These are phyloP conservation scores for Euphorbia lathyris DNA, from an alignment of 345 rosid species.

Conservation along the genomic window DNA sequence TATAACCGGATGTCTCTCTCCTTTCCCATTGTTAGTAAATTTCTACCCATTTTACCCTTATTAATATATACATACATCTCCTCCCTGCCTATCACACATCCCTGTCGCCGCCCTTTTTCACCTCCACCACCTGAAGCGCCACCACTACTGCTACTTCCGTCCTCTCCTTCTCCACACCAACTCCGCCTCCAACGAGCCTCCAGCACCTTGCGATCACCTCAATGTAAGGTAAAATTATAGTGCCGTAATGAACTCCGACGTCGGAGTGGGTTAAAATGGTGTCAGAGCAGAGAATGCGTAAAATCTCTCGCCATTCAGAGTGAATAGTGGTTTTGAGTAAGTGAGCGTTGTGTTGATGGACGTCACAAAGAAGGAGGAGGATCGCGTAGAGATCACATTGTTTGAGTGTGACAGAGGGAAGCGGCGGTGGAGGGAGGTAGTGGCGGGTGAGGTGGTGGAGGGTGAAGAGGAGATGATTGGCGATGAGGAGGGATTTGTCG, in stretches of 20 bases:
- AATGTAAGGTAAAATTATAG: slow-evolving; percentile 53
- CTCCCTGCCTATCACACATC: slow-evolving; percentile 86
- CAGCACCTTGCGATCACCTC: slow-evolving; percentile 62
- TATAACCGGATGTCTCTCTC: no score
- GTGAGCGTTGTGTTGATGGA: slow-evolving; percentile 57
- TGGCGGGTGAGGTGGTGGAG: slow-evolving; percentile 56
- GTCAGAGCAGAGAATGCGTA: slow-evolving; percentile 30
- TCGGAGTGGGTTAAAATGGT: slow-evolving; percentile 36
- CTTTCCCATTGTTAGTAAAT: no score
- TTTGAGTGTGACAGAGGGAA: slow-evolving; percentile 27
- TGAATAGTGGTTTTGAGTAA: slow-evolving; percentile 39
- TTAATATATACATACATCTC: no score
- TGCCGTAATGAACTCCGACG: slow-evolving; percentile 49
- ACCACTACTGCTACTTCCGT: slow-evolving; percentile 54
- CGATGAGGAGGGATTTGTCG: slow-evolving; percentile 65
- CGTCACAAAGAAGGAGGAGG: slow-evolving; percentile 74
- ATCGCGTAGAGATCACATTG: slow-evolving; percentile 74
- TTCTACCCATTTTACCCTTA: no score
- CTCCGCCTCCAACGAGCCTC: slow-evolving; percentile 47
- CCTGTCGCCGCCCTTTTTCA: slow-evolving; percentile 27
- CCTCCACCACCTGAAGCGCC: slow-evolving; percentile 59
- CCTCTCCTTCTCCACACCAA: slow-evolving; percentile 33
- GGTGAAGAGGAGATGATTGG: slow-evolving; percentile 75
- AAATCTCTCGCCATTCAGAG: slow-evolving; percentile 50
- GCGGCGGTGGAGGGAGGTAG: slow-evolving; percentile 31